Evolutionary conservation across 192 early-diverging fungal species (phyloP), one percentile per base, ranked within the genome.

Genomic region (Spizellomyces sp.): DNA sequence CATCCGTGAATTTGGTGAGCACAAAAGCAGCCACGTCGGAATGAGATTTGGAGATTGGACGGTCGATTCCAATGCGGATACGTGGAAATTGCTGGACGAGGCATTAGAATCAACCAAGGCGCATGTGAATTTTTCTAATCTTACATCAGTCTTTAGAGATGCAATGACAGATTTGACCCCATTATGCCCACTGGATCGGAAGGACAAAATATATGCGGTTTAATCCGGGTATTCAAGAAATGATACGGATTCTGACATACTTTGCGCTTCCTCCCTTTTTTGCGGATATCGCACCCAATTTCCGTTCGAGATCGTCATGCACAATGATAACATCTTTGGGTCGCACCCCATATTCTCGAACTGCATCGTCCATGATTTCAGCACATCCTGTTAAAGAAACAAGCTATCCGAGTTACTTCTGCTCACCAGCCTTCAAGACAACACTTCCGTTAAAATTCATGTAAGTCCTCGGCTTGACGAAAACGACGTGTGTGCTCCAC

Each of bases 251-350:
- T 36, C 27, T 36, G 0, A 9, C 14, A 14, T 77, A 82, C 81
- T 85, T 88, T 14, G 88, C 86, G 55, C 87, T 88, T 0, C 91
- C 91, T 6, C 74, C 73, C 4, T 42, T 50, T 61, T 93, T 93
- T 36, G 86, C 63, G 8, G 86, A 83, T 1, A 90, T 45, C 62
- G 83, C 84, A 12, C 87, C 90, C 8, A 91, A 62, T n/a, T 82
- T 80, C 14, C 88, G 81, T 57, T 91, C 81, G 73, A 93, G 72
- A 69, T 93, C 91, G 59, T 93, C 91, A 71, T 93, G 91, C 5
- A 91, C 72, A 1, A 93, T 79, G 52, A 89, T 76, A 1, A 90
- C 61, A 46, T 91, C 74, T 8, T 69, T 67, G 0, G 67, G 43
- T 1, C 75, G 50, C 8, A 91, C 75, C 14, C 70, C 57, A 8